Evolutionary conservation across 1,284 basidiomycete species (phyloP).

Genomic region (Pascua sp.): DNA sequence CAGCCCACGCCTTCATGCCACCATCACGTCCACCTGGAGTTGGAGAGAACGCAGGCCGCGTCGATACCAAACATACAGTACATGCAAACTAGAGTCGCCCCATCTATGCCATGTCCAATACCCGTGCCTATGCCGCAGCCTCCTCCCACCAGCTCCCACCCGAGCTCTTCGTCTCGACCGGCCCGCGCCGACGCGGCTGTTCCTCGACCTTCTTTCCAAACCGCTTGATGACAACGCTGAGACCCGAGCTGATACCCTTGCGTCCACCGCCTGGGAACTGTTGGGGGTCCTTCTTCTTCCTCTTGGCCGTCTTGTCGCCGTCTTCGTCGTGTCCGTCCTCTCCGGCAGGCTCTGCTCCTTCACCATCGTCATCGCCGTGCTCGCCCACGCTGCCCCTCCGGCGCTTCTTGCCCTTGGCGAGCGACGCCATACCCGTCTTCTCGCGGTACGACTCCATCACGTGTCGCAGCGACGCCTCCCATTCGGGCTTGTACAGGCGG

Average conservation of each 20-base stretch:
- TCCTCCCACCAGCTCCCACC: conserved; percentile 19
- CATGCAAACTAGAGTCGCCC: too few relatives aligned
- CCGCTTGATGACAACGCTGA: conserved; percentile 60
- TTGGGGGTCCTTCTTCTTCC: conserved; percentile 21
- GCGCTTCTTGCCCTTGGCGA: conserved; percentile 12
- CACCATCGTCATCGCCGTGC: conserved; percentile 32
- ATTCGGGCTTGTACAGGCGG: conserved; percentile 76
- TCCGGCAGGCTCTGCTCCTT: conserved; percentile 18
- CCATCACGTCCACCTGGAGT: too few relatives aligned
- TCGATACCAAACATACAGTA: too few relatives aligned
- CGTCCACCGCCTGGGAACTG: conserved; percentile 58
- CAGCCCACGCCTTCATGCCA: too few relatives aligned
- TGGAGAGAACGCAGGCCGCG: too few relatives aligned
- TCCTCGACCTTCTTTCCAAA: conserved; percentile 35
- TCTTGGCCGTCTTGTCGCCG: conserved; percentile 28
- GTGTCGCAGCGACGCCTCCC: conserved; percentile 60
- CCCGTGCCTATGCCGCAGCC: conserved; percentile 1
- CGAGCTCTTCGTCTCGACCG: neutral
- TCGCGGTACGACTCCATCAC: conserved; percentile 40
- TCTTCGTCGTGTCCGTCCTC: conserved; percentile 36
- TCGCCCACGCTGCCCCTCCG: conserved; percentile 23
- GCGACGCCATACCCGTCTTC: conserved; percentile 26
- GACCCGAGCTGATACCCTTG: conserved; percentile 67
- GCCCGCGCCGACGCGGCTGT: conserved; percentile 5
- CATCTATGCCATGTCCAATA: neutral